Conservation (phyloP, 2,329 filamentous ascomycete genomes). For the Ophiosphaerella korrae region DNA sequence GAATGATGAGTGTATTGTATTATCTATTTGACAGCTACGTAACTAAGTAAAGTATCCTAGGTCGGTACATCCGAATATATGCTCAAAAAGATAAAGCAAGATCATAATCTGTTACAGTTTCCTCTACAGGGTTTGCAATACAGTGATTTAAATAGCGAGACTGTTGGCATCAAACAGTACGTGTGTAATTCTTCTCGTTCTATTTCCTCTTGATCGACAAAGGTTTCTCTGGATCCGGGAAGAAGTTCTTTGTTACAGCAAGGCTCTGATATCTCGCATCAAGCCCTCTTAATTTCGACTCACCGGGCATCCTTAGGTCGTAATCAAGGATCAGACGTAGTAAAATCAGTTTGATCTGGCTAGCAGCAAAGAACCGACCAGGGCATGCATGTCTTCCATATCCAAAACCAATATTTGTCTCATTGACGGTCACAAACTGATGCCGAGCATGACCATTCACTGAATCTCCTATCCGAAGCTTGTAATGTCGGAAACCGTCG, state of each 20-base stretch:
- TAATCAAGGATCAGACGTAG: constrained; percentile 32
- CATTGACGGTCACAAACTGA: constrained; percentile 35
- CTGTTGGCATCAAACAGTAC: no score
- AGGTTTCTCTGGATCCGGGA: constrained; percentile 18
- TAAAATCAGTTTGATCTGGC: constrained; percentile 42
- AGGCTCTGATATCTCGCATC: constrained; percentile 20
- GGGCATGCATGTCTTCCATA: constrained; percentile 40
- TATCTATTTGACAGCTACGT: no score
- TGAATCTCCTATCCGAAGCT: constrained; percentile 26
- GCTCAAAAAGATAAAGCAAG: no score
- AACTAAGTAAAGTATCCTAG: no score
- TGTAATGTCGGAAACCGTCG: constrained; percentile 38
- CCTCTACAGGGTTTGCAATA: no score
- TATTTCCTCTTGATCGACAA: constrained; percentile 18
- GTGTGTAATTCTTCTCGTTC: no score
- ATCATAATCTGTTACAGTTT: no score
- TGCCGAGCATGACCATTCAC: constrained; percentile 32
- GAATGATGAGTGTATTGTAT: no score
- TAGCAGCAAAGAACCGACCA: constrained; percentile 39
- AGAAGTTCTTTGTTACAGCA: constrained; percentile 11
- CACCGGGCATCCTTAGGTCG: constrained; percentile 29
- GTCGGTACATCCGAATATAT: no score
- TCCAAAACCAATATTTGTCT: constrained; percentile 30
- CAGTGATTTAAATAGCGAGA: no score
- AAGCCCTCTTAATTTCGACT: neutral